Percentiles rank a stretch among this genome's conserved stretches.
These are phyloP conservation scores for Mrakia frigida DNA, from an alignment of 768 basidiomycete genomes.

Conservation along the genomic window DNA sequence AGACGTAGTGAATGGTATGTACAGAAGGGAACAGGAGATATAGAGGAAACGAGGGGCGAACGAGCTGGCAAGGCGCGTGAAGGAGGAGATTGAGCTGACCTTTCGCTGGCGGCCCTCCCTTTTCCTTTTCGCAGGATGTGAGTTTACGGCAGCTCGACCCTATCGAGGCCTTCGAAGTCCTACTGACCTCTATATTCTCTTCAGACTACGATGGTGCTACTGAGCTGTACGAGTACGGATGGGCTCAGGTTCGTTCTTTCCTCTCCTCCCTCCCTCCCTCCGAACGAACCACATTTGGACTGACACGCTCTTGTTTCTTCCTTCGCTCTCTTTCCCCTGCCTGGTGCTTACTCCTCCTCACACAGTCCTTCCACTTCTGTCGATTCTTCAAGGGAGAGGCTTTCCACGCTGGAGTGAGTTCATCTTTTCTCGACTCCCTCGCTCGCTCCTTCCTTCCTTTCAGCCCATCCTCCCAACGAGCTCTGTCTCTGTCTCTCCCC, in stretches of 20 bases:
- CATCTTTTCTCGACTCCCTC: background rate
- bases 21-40: background rate
- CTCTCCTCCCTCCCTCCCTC: background rate
- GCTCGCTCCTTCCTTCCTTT: background rate
- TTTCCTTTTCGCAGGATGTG: background rate
- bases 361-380: constrained; percentile 90
- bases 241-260: constrained; percentile 21
- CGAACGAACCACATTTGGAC: background rate
- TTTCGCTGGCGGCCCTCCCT: background rate
- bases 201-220: constrained; percentile 74
- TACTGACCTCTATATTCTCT: background rate
- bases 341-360: background rate
- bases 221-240: constrained; percentile 85
- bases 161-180: background rate
- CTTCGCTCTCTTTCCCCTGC: constrained; percentile 37
- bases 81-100: background rate
- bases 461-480: background rate
- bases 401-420: constrained; percentile 39
- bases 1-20: constrained; percentile 85
- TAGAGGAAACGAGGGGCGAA: too few species aligned
- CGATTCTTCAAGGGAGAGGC: constrained; percentile 83
- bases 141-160: background rate
- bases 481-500: constrained; percentile 31
- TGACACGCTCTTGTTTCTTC: background rate
- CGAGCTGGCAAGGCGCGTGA: background rate